Base-by-base conservation (phyloP, 2,329 filamentous ascomycete genomes). In the Penicillium sp. region DNA sequence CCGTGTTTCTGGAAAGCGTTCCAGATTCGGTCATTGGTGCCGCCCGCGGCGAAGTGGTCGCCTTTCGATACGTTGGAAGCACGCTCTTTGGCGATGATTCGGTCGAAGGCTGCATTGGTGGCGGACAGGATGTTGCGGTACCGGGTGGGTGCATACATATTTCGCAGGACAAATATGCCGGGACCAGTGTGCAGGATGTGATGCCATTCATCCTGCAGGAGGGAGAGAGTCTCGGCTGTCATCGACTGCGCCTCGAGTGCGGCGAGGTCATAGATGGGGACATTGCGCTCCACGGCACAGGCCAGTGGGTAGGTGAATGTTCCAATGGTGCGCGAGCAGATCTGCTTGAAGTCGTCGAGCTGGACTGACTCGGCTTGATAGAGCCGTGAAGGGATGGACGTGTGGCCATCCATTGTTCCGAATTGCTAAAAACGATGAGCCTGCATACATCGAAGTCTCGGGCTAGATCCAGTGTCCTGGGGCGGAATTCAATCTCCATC, bases 1-100 rank as follows among this genome's bases (percentile, higher is more conserved):
- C 76, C 79, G 61, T 86, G 84, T 62, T 86, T 87, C 56, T 78
- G 78, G 67, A 86, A 83, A 0, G 83, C 83, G 70, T 86, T 86
- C 83, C 83, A 87, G 70, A 86, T 85, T 9, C 84, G 77, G 49
- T 80, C 75, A 62, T 86, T 86, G 23, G 76, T 75, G 21, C 79
- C 79, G 2, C 74, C 73, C 4, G 75, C 68, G 1, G 83, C 81
- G 65, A 86, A 86, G 61, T 86, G 84, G 65, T 86, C 84, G 21
- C 84, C 84, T 47, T 79, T 77, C 1, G 66, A 45, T 23, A 65
- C 65, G 21, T 62, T 44, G 6, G 60, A 59, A 28, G 68, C 58
- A 26, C 63, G 65, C 65, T 84, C 78, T 9, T 63, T 60, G 3
- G 69, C 65, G 65, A 84, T 81, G 54, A 84, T 83, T 2, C 59